Evolutionary conservation across 257 asterid species (phyloP), one percentile per base, ranked within the genome.

Genomic region (Forsythia viridissima): DNA sequence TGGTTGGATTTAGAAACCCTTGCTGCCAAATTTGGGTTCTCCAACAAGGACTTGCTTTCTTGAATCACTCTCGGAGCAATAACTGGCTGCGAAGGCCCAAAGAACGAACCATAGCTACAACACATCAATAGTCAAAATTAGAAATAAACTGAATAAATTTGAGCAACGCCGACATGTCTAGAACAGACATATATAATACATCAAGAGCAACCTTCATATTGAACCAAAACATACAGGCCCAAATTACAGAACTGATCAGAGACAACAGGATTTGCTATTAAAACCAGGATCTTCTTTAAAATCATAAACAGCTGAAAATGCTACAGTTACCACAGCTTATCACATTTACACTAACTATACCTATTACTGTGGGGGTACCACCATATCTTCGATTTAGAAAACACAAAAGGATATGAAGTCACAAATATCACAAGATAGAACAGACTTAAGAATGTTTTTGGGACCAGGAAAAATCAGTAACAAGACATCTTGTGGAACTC

Each of bases 1-100:
- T 79, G 84, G 46, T 68, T 85, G 69, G 82, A 73, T 79, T 86
- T 89, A 65, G 79, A 63, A 4, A 93, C 84, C 80, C 85, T 93
- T 24, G 92, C 92, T 4, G 96, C 92, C 89, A 91, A 81, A 74
- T 91, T 83, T 34, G 96, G 98, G 76, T 91, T 96, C 85, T 96
- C 98, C 85, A 91, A 70, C 81, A 96, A 82, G 61, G 97, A 87
- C 87, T 86, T 96, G 96, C 99, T 96, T 88, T 93, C 97, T 86
- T 96, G 94, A 84, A 96, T 92, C 48, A 96, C 99, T 88, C 99
- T 90, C 75, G 86, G 90, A 80, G 99, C 93, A 84, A 96, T 96
- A 83, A 89, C 90, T 11, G 98, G 98, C 83, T 90, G 95, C 21
- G 98, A 92, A 74, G 97, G 98, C 72, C 99, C 99, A 84, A 96